Percentiles rank a stretch among this genome's conserved stretches.
phyloP scores from a whole-genome alignment of 768 basidiomycete species.

The Amanita brunnescens region DNA sequence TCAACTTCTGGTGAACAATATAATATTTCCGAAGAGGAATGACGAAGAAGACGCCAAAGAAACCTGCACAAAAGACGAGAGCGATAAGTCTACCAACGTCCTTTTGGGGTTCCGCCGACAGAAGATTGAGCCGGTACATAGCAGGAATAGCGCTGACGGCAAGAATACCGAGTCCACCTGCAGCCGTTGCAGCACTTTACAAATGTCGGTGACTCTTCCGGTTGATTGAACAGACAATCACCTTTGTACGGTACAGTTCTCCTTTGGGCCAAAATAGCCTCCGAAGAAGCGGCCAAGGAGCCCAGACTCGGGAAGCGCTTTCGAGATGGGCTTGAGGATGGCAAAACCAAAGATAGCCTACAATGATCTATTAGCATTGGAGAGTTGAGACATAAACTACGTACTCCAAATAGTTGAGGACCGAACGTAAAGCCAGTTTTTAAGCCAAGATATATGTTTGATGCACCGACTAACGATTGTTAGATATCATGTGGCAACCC shows the following conservation, averaged over 20 bases:
- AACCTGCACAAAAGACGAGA: constrained; percentile 42
- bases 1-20: constrained; percentile 53
- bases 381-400: constrained; percentile 11
- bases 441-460: constrained; percentile 59
- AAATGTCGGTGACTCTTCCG: not conserved
- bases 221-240: constrained; percentile 10
- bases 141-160: constrained; percentile 55
- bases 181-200: constrained; percentile 42
- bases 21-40: constrained; percentile 55
- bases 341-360: constrained; percentile 51
- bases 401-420: constrained; percentile 50
- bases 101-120: constrained; percentile 34
- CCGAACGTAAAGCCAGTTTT: constrained; percentile 66
- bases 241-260: constrained; percentile 57
- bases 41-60: constrained; percentile 62
- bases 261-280: constrained; percentile 53
- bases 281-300: constrained; percentile 37
- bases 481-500: not conserved
- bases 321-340: constrained; percentile 49
- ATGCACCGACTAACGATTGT: constrained; percentile 34
- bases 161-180: constrained; percentile 51
- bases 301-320: constrained; percentile 36
- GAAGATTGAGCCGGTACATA: constrained; percentile 45
- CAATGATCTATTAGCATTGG: not conserved
- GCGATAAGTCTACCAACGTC: constrained; percentile 52